Evolutionary conservation across 345 rosid species (phyloP), one percentile per base, ranked within the genome.

Genomic region (Eucalyptus curtisii): DNA sequence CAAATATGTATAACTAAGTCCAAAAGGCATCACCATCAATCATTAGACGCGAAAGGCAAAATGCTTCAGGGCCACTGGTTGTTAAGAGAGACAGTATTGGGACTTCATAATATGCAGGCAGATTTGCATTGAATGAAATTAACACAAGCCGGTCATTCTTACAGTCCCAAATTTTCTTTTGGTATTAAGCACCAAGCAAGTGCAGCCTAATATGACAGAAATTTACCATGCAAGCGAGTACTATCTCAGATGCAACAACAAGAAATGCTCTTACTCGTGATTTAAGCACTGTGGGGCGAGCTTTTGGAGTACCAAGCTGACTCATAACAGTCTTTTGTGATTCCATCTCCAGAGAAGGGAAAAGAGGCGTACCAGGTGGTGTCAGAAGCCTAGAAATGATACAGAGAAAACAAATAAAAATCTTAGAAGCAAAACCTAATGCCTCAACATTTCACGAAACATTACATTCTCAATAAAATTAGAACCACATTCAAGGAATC

Each of bases 301-400:
- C 92, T 93, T 95, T 98, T 81, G 97, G 92, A 87, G 95, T 92
- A 76, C 94, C 94, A 90, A 93, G 89, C 93, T 95, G 97, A 92
- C 91, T 95, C 97, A 95, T 95, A 86, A 92, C 86, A 8, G 95
- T 94, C 92, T 95, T 95, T 49, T 92, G 99, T 27, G 99, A 95
- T 91, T 95, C 98, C 98, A 95, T 94, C 94, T 97, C 99, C 94
- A 98, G 93, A 37, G 99, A 96, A 87, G 99, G 98, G 89, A 98
- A 98, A 87, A 98, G 94, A 85, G 99, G 99, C 49, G 99, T 98
- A 86, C 98, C 99, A 87, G 99, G 99, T 91, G 99, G 99, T 1
- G 99, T 95, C 81, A 97, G 93, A 91, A 98, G 99, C 99, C 99
- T 95, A 86, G 27, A 82, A 64, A 86, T 82, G 88, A 81, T 71